Evolutionary conservation across 2,329 filamentous ascomycete species (phyloP), one percentile per base, ranked within the genome.

Genomic region (Colletotrichum sp.): DNA sequence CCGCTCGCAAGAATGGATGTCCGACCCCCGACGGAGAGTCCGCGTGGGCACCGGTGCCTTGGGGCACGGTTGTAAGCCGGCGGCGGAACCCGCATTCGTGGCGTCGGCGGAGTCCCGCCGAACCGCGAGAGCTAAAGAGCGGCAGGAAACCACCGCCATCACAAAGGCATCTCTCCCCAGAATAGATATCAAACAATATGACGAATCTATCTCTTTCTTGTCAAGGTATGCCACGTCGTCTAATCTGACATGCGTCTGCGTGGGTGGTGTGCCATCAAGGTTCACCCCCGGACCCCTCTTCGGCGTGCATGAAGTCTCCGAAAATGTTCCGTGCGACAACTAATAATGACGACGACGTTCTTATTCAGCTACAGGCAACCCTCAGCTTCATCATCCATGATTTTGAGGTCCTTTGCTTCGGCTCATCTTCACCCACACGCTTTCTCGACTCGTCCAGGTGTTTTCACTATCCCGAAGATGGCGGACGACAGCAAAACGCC

Each of bases 241-340:
- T 12, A 10, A 52, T 52, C 10, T 52, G 44, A 52, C 44, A 21
- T 52, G n/a, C 10, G 44, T 52, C 44, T 21, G 44, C n/a, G n/a
- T 52, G 44, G 32, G 21, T 64, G 62, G 62, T 64, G 32, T 13
- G 44, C 39, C 44, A 9, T 34, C 44, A 65, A 26, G 62, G 62
- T 67, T 30, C 6, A 30, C 64, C 26, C 64, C 26, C 44, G 64
- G 64, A 8, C 64, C 64, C 64, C 12, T 30, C 26, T 69, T 34
- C 24, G 32, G 21, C 24, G 32, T 24, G 32, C 55, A 26, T 18
- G 32, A 69, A 69, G 67, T 62, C 67, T 59, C 67, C 55, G 55
- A 69, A 69, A 69, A 69, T 26, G 52, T 36, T 62, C 67, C 67
- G 67, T 69, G 64, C 64, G 52, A 52, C 64, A 10, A 28, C 26